A percentile compares a stretch with the other conserved stretches of the same genome.
Conservation (phyloP, 345 rosid species). For the Eucalyptus caleyi region DNA sequence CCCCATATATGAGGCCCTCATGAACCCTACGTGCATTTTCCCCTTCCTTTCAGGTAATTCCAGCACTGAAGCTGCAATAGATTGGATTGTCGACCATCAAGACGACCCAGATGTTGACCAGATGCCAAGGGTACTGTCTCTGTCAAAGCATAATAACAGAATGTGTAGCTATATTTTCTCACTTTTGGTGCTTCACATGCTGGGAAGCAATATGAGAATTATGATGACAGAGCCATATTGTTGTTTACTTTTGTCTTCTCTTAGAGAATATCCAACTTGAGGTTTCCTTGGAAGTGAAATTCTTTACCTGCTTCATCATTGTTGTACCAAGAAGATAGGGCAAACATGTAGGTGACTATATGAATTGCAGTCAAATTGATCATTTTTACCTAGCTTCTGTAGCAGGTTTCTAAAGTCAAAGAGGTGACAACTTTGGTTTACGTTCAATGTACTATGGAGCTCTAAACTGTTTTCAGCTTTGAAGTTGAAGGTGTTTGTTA, state of each 20-base stretch:
- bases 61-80: slow-evolving; percentile 50
- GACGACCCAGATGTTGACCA: slow-evolving; percentile 50
- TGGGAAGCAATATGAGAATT: background rate
- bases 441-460: background rate
- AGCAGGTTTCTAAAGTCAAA: background rate
- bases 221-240: background rate
- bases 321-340: background rate
- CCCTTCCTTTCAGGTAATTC: slow-evolving; percentile 34
- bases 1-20: background rate
- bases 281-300: background rate
- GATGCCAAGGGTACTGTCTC: slow-evolving; percentile 35
- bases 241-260: background rate
- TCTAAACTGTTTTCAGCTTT: background rate
- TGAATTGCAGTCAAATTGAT: background rate
- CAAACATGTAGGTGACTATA: background rate
- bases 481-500: background rate
- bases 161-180: background rate
- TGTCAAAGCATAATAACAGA: background rate
- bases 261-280: background rate
- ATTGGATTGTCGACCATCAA: slow-evolving; percentile 79
- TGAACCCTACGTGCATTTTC: background rate
- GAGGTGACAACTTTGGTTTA: background rate
- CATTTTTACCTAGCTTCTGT: background rate
- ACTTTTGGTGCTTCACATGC: background rate
- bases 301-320: background rate